Conservation (phyloP, 1,139 yeast species). For the Suhomyces chickasaworum region DNA sequence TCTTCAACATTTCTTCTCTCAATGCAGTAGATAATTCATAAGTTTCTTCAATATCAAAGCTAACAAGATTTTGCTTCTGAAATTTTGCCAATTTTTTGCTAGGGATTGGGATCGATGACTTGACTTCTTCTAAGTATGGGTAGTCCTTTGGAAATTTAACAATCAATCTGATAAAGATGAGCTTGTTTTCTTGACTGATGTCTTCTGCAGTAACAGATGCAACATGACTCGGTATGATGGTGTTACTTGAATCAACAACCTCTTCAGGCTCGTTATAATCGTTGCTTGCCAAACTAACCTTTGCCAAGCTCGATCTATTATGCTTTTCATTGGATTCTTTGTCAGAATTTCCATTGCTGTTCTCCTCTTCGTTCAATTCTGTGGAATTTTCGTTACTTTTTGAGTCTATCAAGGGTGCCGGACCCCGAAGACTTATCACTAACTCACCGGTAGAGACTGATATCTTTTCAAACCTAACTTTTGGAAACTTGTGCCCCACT, state of each 20-base stretch:
- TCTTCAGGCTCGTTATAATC: constrained; percentile 9
- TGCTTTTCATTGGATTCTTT: constrained; percentile 6
- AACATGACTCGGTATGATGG: constrained; percentile 1
- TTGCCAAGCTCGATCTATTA: constrained; percentile 6
- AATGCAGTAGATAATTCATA: constrained; percentile 58
- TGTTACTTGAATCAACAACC: constrained; percentile 1
- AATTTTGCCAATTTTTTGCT: constrained; percentile 25
- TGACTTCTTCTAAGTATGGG: constrained; percentile 58
- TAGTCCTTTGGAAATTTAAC: constrained; percentile 70
- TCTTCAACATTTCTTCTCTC: constrained; percentile 50
- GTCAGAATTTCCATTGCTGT: neutral
- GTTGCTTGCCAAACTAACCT: constrained; percentile 6
- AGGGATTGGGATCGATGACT: constrained; percentile 26
- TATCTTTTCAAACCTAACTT: constrained; percentile 80
- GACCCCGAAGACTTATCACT: constrained; percentile 76
- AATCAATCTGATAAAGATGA: constrained; percentile 70
- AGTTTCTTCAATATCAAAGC: constrained; percentile 76
- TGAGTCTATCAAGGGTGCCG: constrained; percentile 46
- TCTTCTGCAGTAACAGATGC: constrained; percentile 12
- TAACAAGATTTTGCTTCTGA: constrained; percentile 29
- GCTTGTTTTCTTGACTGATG: constrained; percentile 44
- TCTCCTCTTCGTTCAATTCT: constrained; percentile 10
- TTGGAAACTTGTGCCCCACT: constrained; percentile 90
- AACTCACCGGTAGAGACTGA: constrained; percentile 84
- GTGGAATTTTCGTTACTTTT: constrained; percentile 4